A percentile compares a stretch with the other conserved stretches of the same genome.
phyloP scores from a whole-genome alignment of 495 filamentous ascomycete genomes.

The Rusavskia elegans region DNA sequence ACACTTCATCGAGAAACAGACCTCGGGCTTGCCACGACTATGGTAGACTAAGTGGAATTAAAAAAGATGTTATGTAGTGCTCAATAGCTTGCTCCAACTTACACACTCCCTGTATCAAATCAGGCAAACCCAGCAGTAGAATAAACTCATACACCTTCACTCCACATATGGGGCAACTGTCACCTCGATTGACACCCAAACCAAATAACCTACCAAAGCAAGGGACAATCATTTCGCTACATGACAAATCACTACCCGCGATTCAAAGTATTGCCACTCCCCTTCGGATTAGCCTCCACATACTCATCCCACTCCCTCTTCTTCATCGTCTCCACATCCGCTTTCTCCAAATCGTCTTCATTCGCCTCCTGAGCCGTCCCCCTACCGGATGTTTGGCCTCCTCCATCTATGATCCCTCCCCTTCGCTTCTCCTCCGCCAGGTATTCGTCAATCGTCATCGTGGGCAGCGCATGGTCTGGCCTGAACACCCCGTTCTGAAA shows the following conservation, averaged over 20 bases:
- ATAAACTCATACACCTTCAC: too few species aligned
- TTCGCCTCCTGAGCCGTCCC: conserved; percentile 28
- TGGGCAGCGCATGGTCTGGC: conserved; percentile 81
- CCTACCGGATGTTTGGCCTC: conserved; percentile 61
- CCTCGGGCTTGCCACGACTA: too few species aligned
- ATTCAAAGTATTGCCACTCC: conserved; percentile 76
- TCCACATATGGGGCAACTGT: too few species aligned
- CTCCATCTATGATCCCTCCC: conserved; percentile 86
- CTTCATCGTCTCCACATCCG: conserved; percentile 82
- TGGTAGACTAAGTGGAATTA: too few species aligned
- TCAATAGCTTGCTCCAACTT: too few species aligned
- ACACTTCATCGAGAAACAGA: too few species aligned
- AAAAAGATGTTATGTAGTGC: too few species aligned
- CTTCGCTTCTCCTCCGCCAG: conserved; percentile 74
- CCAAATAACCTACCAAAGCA: too few species aligned
- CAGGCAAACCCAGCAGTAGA: too few species aligned
- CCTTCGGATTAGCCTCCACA: conserved; percentile 74
- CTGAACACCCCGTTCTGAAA: conserved; percentile 74
- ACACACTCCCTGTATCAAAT: too few species aligned
- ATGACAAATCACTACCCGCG: conserved; percentile 36
- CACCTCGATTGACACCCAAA: too few species aligned
- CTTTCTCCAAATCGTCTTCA: conserved; percentile 72
- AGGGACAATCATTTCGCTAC: too few species aligned
- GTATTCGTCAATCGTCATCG: conserved; percentile 97
- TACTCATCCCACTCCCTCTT: conserved; percentile 93